Evolutionary conservation across 441 rosid species (phyloP).

Genomic region (Adansonia madagascariensis): DNA sequence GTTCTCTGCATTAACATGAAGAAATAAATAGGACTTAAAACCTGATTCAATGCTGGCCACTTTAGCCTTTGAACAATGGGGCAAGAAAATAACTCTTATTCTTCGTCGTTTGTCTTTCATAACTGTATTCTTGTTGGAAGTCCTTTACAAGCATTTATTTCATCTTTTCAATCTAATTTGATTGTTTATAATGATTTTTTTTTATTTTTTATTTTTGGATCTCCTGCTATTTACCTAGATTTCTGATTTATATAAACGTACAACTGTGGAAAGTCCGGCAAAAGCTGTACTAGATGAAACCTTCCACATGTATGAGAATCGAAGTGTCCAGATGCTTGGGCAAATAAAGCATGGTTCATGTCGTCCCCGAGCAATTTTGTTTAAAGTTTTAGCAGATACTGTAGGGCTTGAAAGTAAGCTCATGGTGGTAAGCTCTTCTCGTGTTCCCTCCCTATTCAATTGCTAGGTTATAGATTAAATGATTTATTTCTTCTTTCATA

Average conservation of each 20-base stretch:
- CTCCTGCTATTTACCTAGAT: conserved; percentile 54
- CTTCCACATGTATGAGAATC: conserved; percentile 66
- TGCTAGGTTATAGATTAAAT: conserved; percentile 15
- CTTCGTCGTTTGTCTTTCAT: background rate
- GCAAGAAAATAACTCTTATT: background rate
- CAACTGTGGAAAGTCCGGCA: conserved; percentile 83
- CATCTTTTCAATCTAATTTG: conserved; percentile 14
- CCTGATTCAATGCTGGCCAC: background rate
- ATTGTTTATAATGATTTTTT: conserved; percentile 11
- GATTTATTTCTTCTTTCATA: conserved; percentile 21
- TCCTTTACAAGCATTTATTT: conserved; percentile 15
- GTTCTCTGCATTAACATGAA: conserved; percentile 8
- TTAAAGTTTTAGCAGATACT: conserved; percentile 94
- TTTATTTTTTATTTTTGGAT: background rate
- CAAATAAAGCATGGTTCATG: conserved; percentile 95
- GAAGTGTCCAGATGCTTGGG: conserved; percentile 85
- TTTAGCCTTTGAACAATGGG: conserved; percentile 5
- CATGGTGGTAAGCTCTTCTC: conserved; percentile 74
- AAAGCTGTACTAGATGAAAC: conserved; percentile 81
- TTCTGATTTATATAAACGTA: conserved; percentile 86
- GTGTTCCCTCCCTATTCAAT: conserved; percentile 12
- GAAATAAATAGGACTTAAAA: conserved; percentile 19
- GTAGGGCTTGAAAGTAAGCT: conserved; percentile 95
- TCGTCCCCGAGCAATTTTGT: conserved; percentile 93
- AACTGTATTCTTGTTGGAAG: background rate